These are phyloP conservation scores for Myxozyma neotropica DNA, from an alignment of 805 yeast genomes.

Conservation along the genomic window DNA sequence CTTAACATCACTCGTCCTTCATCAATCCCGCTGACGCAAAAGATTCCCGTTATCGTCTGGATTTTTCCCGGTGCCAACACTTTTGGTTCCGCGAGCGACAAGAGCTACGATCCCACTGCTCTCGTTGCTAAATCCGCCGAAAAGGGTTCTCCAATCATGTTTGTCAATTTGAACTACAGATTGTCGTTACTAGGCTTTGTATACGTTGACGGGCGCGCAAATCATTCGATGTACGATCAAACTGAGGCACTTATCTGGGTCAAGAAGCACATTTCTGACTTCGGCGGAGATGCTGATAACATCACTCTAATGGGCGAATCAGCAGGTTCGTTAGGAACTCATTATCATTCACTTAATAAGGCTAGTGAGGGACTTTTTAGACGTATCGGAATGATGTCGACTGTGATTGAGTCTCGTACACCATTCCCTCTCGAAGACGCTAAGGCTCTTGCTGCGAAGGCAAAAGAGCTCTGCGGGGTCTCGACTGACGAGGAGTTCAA, in stretches of 20 bases:
- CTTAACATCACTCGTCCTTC: conserved; percentile 39
- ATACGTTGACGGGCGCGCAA: conserved; percentile 44
- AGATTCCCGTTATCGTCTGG: conserved; percentile 31
- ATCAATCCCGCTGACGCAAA: background rate
- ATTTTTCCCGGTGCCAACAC: conserved; percentile 32
- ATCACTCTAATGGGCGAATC: conserved; percentile 52
- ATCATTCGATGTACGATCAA: conserved; percentile 55
- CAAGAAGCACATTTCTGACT: conserved; percentile 46
- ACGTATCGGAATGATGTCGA: conserved; percentile 39
- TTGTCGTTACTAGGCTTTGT: conserved; percentile 47
- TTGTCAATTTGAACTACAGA: conserved; percentile 47
- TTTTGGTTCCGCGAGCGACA: conserved; percentile 28
- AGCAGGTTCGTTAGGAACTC: conserved; percentile 52
- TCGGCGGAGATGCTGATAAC: conserved; percentile 52
- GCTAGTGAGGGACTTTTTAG: conserved; percentile 32
- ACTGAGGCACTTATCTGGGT: conserved; percentile 52
- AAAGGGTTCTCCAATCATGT: conserved; percentile 40
- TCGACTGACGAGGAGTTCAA: conserved; percentile 33
- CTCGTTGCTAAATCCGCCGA: conserved; percentile 36
- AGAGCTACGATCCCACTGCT: conserved; percentile 36
- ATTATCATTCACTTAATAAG: conserved; percentile 42
- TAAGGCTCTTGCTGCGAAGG: conserved; percentile 26
- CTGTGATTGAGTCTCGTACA: conserved; percentile 38
- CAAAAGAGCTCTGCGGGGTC: conserved; percentile 22
- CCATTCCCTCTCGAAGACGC: conserved; percentile 35